These are phyloP conservation scores for Postia placenta DNA, from an alignment of 768 basidiomycete genomes.

Conservation along the genomic window DNA sequence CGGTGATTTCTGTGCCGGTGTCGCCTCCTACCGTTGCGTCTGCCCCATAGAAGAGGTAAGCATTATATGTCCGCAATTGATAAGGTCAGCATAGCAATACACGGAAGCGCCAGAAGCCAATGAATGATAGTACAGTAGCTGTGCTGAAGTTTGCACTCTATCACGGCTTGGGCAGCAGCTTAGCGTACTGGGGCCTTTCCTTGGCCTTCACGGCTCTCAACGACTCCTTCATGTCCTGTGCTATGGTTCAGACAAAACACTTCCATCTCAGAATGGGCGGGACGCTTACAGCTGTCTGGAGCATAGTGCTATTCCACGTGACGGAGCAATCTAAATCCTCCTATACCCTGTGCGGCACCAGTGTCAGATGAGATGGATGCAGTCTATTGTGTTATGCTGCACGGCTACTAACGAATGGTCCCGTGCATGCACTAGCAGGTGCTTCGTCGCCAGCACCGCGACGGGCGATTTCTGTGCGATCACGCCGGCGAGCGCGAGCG, in stretches of 20 bases:
- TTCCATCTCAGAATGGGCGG: neutral
- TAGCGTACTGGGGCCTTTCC: conserved; percentile 12
- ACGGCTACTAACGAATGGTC: conserved; percentile 64
- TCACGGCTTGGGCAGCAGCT: conserved; percentile 14
- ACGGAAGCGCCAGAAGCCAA: too few relatives aligned
- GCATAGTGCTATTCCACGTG: conserved; percentile 48
- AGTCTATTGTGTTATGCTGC: neutral
- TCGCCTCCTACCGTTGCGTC: too few relatives aligned
- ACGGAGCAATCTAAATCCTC: conserved; percentile 54
- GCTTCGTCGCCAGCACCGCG: conserved; percentile 73
- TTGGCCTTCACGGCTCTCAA: conserved; percentile 14
- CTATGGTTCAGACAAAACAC: neutral
- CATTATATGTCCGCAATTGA: too few relatives aligned
- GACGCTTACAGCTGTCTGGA: conserved; percentile 40
- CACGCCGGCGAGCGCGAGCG: conserved; percentile 55
- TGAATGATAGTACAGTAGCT: too few relatives aligned
- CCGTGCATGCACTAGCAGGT: conserved; percentile 66
- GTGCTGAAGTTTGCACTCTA: too few relatives aligned
- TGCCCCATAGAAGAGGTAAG: too few relatives aligned
- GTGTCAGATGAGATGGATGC: neutral
- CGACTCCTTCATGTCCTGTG: conserved; percentile 14
- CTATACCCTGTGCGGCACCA: conserved; percentile 22
- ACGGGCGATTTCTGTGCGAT: conserved; percentile 78
- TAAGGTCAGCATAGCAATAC: too few relatives aligned
- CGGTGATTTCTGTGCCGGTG: too few relatives aligned